A percentile compares a stretch with the other conserved stretches of the same genome.
phyloP scores from a whole-genome alignment of 2,329 filamentous ascomycete species.

The Penicillium palitans region DNA sequence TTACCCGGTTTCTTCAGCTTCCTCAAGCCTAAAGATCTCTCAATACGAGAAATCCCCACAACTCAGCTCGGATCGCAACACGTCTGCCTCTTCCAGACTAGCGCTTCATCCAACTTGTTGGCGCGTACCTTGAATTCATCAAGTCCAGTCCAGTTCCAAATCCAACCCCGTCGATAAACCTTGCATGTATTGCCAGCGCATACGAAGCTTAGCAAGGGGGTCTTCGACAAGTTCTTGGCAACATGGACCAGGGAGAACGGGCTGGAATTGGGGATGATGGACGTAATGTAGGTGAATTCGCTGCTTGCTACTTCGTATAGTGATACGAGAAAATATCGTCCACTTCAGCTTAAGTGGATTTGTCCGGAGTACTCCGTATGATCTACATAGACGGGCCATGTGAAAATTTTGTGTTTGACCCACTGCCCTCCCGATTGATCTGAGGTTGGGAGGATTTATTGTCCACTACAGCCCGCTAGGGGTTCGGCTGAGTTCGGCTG shows the following conservation, averaged over 20 bases:
- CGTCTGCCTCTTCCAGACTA: too few species aligned
- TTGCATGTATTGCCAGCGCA: slow-evolving; percentile 10
- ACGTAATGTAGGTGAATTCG: slow-evolving; percentile 12
- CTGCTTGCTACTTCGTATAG: neutral
- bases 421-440: neutral
- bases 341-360: neutral
- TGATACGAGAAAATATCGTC: neutral
- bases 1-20: too few species aligned
- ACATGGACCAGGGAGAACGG: slow-evolving; percentile 7
- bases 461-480: neutral
- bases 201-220: slow-evolving; percentile 7
- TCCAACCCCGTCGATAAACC: too few species aligned
- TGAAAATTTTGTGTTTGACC: neutral
- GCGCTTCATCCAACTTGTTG: too few species aligned
- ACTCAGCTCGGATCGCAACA: too few species aligned
- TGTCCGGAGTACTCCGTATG: too few species aligned
- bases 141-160: too few species aligned
- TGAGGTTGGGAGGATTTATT: neutral
- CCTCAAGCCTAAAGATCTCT: too few species aligned
- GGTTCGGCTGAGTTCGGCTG: neutral
- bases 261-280: slow-evolving; percentile 13
- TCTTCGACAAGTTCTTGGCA: slow-evolving; percentile 6
- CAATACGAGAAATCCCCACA: too few species aligned
- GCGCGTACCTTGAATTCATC: too few species aligned
- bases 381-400: neutral